These are phyloP conservation scores for Diaporthe velutina DNA, from an alignment of 2,329 filamentous ascomycete genomes.

Conservation along the genomic window DNA sequence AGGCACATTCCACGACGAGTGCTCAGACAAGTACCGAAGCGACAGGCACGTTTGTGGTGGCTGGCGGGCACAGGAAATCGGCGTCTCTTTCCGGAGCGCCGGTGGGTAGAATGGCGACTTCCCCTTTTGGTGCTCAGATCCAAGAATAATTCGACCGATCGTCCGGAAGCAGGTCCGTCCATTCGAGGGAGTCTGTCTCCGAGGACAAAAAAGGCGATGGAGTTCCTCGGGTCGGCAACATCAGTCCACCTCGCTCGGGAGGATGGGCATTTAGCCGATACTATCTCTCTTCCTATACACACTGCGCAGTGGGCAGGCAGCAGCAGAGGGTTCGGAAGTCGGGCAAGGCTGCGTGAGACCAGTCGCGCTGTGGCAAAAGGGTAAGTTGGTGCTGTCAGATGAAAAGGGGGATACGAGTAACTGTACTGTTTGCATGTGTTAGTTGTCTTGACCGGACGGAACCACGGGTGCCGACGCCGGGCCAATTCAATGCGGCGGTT, in stretches of 20 bases:
- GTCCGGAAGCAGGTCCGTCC: not conserved
- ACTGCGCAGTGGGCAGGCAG: not conserved
- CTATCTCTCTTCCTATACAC: too few species aligned
- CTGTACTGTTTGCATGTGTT: constrained; percentile 1
- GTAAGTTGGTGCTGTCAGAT: not conserved
- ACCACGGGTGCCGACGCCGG: constrained; percentile 13
- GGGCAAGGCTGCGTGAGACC: not conserved
- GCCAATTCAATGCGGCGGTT: constrained; percentile 26
- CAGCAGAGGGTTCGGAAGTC: not conserved
- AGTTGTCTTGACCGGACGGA: not conserved
- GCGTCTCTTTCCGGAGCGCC: not conserved
- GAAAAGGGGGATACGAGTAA: not conserved
- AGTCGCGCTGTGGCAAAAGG: not conserved
- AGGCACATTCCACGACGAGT: not conserved
- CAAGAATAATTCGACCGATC: not conserved
- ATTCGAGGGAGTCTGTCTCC: not conserved
- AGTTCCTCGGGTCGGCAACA: not conserved
- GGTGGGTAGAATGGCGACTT: not conserved
- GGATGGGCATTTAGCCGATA: constrained; percentile 9
- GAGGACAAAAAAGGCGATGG: not conserved
- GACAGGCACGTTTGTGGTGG: not conserved
- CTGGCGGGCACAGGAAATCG: not conserved
- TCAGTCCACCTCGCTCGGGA: constrained; percentile 9
- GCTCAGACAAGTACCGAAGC: not conserved
- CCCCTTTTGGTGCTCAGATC: not conserved